Base-by-base conservation (phyloP, 2,329 filamentous ascomycete species). In the Diaporthe nobilis region DNA sequence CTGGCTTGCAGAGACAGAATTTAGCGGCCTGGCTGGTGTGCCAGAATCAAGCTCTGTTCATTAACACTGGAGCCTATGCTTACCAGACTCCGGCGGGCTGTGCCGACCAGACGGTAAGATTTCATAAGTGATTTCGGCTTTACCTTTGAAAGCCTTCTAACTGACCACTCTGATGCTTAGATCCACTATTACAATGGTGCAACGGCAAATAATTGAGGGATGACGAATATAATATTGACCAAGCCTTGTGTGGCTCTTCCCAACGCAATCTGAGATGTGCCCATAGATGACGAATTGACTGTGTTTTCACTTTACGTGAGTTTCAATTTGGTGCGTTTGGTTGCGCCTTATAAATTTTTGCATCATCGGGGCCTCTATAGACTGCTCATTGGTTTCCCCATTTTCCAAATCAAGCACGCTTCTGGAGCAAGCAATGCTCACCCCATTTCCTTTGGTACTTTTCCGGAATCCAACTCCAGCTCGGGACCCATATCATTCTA, bases 401-500 rank as follows among this genome's bases (percentile, higher is more conserved):
- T 13, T 13, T 37, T 57, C 20, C 25, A 44, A 28, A 31, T 13
- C 44, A 53, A n/a, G 58, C 28, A 39, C 76, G 65, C 78, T 91
- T 90, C 80, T 90, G 90, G 78, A 98, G 85, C 71, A 99, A 87
- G 83, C 97, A 99, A 84, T 98, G 97, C 72, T 92, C 88, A 25
- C 95, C 97, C 95, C 96, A 98, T 84, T 91, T 92, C 75, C 96
- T 91, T 79, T 89, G 91, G 78, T 92, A 92, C 76, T 88, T 89
- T 57, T 91, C 88, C 0, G 96, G 95, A 20, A 98, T 86, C 53
- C 95, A 85, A 0, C 89, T 85, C 71, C 92, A 85, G 78, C 95
- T 90, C 3, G 97, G 97, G 49, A 98, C 83, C 94, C 95, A 98
- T 63, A 98, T 85, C 12, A 94, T 90, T 77, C 97, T 91, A 2